Evolutionary conservation across 2,329 filamentous ascomycete species (phyloP).

Genomic region (Penicillium sp.): DNA sequence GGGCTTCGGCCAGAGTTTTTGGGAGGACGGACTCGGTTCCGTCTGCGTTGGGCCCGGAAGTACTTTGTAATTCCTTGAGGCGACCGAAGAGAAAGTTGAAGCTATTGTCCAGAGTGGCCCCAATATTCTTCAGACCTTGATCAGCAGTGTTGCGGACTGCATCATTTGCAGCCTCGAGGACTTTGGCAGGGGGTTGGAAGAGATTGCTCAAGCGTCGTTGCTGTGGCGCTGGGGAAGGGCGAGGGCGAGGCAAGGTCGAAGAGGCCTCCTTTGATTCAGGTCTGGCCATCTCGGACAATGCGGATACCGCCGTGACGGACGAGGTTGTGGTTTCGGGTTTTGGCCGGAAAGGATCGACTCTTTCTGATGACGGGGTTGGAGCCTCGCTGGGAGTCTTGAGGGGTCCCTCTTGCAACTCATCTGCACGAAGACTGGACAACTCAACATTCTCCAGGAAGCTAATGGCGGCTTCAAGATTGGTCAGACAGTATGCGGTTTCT

Average conservation of each 20-base stretch:
- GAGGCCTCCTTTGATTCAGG: constrained; percentile 35
- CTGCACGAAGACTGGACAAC: constrained; percentile 79
- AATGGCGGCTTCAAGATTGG: constrained; percentile 92
- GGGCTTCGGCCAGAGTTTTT: constrained; percentile 88
- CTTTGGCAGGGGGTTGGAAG: constrained; percentile 79
- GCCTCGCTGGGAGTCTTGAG: constrained; percentile 53
- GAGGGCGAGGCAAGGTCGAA: constrained; percentile 37
- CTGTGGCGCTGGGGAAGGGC: constrained; percentile 50
- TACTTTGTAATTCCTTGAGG: constrained; percentile 67
- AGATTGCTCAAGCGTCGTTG: constrained; percentile 81
- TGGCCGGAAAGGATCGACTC: constrained; percentile 28
- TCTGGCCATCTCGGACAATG: constrained; percentile 34
- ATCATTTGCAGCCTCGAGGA: constrained; percentile 79
- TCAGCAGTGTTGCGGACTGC: constrained; percentile 86
- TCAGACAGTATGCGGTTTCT: constrained; percentile 93
- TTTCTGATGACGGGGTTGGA: constrained; percentile 28
- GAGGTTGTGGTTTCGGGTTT: constrained; percentile 29
- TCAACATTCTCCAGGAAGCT: constrained; percentile 96
- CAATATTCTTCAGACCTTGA: constrained; percentile 87
- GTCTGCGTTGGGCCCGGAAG: constrained; percentile 48
- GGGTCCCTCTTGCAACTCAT: constrained; percentile 72
- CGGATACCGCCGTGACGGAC: constrained; percentile 32
- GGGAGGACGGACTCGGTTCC: constrained; percentile 61
- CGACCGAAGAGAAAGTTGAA: constrained; percentile 92
- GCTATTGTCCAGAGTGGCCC: constrained; percentile 84